phyloP scores from a whole-genome alignment of 2,329 filamentous ascomycete genomes.

The Teratosphaeria nubilosa region DNA sequence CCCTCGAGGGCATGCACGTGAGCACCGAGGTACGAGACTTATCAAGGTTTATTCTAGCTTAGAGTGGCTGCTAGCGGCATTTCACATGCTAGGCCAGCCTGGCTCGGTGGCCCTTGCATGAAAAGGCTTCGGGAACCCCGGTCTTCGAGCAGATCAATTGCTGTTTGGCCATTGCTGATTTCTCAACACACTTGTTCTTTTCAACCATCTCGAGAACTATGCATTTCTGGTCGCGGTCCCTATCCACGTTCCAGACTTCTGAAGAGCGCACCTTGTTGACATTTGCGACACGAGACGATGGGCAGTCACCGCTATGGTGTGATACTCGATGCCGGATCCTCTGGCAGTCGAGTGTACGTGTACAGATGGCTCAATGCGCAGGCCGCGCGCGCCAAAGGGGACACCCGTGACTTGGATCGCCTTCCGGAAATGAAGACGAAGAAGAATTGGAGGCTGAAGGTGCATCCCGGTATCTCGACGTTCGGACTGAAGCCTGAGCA shows the following conservation, averaged over 20 bases:
- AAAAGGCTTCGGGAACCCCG: neutral
- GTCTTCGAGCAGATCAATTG: neutral
- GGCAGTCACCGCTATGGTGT: slow-evolving; percentile 60
- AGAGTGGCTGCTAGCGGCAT: neutral
- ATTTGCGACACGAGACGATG: slow-evolving; percentile 9
- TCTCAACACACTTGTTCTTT: neutral
- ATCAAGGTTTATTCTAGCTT: neutral
- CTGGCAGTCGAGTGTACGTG: slow-evolving; percentile 86
- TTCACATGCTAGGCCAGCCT: neutral
- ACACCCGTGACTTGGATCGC: slow-evolving; percentile 50
- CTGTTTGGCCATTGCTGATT: neutral
- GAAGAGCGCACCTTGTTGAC: neutral
- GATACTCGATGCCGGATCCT: slow-evolving; percentile 94
- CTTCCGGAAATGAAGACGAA: slow-evolving; percentile 76
- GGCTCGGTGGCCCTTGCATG: neutral
- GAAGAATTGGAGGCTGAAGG: slow-evolving; percentile 86
- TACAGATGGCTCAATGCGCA: slow-evolving; percentile 84
- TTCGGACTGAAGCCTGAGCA: slow-evolving; percentile 68
- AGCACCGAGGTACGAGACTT: neutral
- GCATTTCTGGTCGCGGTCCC: neutral
- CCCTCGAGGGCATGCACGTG: neutral
- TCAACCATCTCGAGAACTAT: neutral
- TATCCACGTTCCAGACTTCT: too few relatives aligned
- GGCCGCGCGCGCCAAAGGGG: slow-evolving; percentile 47
- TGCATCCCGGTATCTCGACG: slow-evolving; percentile 79